Evolutionary conservation across 2,329 filamentous ascomycete genomes (phyloP).

Genomic region (Phyllosticta citrichinensis): DNA sequence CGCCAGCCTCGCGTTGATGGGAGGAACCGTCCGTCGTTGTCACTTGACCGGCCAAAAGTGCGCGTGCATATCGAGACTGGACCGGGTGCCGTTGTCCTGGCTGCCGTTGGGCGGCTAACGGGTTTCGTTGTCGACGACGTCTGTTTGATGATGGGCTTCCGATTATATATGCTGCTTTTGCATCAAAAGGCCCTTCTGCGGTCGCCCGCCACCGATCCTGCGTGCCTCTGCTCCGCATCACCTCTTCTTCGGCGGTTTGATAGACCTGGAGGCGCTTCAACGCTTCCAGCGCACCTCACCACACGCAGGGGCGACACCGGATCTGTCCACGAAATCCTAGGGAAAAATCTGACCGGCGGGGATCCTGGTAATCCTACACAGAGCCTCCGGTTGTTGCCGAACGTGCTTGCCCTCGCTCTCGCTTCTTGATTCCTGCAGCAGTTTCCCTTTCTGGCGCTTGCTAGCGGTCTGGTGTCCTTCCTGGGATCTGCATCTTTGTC

Average conservation of each 20-base stretch:
- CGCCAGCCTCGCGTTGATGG: not conserved
- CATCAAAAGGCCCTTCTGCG: conserved; percentile 26
- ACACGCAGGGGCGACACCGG: not conserved
- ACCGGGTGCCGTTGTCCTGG: too few species aligned
- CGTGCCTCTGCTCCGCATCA: not conserved
- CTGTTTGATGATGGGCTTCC: conserved; percentile 14
- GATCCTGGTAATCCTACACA: not conserved
- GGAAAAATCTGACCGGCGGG: not conserved
- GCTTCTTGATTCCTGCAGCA: not conserved
- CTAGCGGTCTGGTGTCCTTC: not conserved
- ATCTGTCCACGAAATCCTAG: not conserved
- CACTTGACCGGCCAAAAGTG: not conserved
- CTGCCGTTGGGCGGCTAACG: not conserved
- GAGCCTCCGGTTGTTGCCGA: not conserved
- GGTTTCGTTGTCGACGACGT: not conserved
- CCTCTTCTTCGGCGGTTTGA: not conserved
- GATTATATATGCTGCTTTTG: conserved; percentile 17
- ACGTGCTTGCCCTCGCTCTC: not conserved
- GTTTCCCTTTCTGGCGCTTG: too few species aligned
- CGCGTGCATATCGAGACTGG: not conserved
- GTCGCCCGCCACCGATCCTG: conserved; percentile 11
- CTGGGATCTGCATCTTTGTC: not conserved
- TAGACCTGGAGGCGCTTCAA: not conserved
- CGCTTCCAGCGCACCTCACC: not conserved
- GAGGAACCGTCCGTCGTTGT: not conserved